These are phyloP conservation scores for Hippophae tibetana DNA, from an alignment of 306 rosid genomes.

Conservation along the genomic window DNA sequence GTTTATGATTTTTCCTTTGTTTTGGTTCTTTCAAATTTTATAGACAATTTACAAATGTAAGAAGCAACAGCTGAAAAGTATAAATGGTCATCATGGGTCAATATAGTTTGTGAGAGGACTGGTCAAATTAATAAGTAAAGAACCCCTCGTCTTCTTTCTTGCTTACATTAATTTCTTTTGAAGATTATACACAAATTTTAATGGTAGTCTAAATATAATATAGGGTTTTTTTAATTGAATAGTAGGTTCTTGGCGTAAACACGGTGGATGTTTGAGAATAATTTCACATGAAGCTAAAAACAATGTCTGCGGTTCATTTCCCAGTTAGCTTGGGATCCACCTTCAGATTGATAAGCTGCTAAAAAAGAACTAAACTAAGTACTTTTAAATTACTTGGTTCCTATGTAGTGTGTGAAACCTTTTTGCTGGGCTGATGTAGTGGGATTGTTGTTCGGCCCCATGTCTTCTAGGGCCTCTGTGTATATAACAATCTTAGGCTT, in stretches of 20 bases:
- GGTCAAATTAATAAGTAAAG: no score
- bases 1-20: no score
- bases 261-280: not conserved
- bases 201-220: not conserved
- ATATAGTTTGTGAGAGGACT: no score
- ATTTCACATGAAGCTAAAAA: not conserved
- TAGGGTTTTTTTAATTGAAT: not conserved
- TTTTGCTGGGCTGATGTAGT: conserved; percentile 40
- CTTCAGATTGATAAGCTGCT: conserved; percentile 2
- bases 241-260: not conserved
- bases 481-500: conserved; percentile 59
- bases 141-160: no score
- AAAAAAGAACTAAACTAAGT: conserved; percentile 2
- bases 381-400: conserved; percentile 15
- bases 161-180: not conserved
- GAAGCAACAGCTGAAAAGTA: no score
- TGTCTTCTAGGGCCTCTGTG: conserved; percentile 41
- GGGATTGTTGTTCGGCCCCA: conserved; percentile 47
- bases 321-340: not conserved
- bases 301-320: not conserved
- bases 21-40: no score
- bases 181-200: not conserved
- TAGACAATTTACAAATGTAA: no score
- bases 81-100: no score
- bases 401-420: conserved; percentile 26